Evolutionary conservation across 495 filamentous ascomycete species (phyloP), one percentile per base, ranked within the genome.

Genomic region (Lindgomyces ingoldianus): DNA sequence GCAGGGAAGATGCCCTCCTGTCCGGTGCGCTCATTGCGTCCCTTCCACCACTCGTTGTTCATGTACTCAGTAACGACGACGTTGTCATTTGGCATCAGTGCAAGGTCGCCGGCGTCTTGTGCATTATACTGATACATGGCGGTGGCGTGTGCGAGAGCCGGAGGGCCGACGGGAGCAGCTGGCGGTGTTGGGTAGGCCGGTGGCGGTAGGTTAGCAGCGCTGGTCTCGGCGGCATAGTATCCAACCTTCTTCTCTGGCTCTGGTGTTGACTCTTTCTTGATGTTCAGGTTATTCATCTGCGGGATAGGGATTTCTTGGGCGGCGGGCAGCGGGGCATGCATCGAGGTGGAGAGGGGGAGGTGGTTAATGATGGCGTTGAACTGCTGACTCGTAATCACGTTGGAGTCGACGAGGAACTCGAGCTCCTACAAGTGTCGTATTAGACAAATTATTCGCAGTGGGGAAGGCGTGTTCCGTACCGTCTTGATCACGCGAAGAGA

Each of bases 41-140:
- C 94, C 78, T 89, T 86, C 91, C 91, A 96, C 95, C 94, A 98
- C 71, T 98, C 94, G 19, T 85, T 85, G 69, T 97, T 98, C 85
- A 95, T 91, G 76, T 96, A 91, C 73, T 96, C 90, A 49, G 84
- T 80, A 25, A 98, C 88, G 50, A 84, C 81, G 66, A 98, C 80
- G 22, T 82, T 81, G 76, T 96, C 92, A 70, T 91, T 85, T 26
- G 85, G 84, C 59, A 85, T 80, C 67, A 98, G 82, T 0, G 82
- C 82, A 56, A 93, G 80, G 74, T 98, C 94, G 39, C 90, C 89
- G 4, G 85, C 77, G 64, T 96, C 91, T 29, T 85, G 81, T 14
- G 87, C 88, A 25, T 80, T 81, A 79, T 96, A 98, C 62, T 83
- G 83, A 77, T 94, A 97, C 6, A 96, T 80, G 3, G 93, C 94